phyloP scores from a whole-genome alignment of 495 filamentous ascomycete species.

The Lindgomyces ingoldianus region DNA sequence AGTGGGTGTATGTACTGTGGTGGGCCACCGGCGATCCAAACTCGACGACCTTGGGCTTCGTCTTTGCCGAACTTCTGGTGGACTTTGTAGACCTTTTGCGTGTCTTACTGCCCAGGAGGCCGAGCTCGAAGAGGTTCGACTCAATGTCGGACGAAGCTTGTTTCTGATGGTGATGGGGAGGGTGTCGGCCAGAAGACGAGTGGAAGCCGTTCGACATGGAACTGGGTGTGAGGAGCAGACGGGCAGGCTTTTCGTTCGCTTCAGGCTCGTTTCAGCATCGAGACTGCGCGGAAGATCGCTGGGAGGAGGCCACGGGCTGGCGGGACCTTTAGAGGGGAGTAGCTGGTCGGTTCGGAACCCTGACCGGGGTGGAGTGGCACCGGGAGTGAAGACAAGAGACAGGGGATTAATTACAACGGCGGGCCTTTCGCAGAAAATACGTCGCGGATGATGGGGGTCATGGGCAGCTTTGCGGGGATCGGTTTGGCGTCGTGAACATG shows the following conservation, averaged over 20 bases:
- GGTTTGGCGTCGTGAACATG: neutral
- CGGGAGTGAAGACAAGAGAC: neutral
- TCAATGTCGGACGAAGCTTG: constrained; percentile 24
- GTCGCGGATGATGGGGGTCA: neutral
- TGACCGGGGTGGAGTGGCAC: constrained; percentile 17
- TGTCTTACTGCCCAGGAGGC: constrained; percentile 32
- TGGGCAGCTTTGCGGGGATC: neutral
- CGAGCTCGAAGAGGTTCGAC: constrained; percentile 36
- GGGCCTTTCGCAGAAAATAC: neutral
- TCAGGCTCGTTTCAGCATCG: constrained; percentile 40
- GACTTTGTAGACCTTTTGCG: constrained; percentile 17
- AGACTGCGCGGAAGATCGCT: constrained; percentile 35
- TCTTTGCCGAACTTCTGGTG: constrained; percentile 6
- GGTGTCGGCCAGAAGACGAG: constrained; percentile 12
- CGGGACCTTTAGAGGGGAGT: constrained; percentile 33
- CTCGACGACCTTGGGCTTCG: constrained; percentile 36
- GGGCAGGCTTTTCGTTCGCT: constrained; percentile 31
- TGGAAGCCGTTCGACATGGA: constrained; percentile 37
- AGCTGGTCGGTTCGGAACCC: constrained; percentile 11
- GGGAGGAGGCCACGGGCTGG: constrained; percentile 29
- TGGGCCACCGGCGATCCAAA: constrained; percentile 33
- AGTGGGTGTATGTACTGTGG: constrained; percentile 35
- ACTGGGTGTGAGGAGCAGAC: constrained; percentile 11
- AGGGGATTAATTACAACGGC: neutral
- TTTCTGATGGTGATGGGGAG: constrained; percentile 24